Evolutionary conservation across 2,329 filamentous ascomycete species (phyloP), one percentile per base, ranked within the genome.

Genomic region (Scortechinia acanthostroma): DNA sequence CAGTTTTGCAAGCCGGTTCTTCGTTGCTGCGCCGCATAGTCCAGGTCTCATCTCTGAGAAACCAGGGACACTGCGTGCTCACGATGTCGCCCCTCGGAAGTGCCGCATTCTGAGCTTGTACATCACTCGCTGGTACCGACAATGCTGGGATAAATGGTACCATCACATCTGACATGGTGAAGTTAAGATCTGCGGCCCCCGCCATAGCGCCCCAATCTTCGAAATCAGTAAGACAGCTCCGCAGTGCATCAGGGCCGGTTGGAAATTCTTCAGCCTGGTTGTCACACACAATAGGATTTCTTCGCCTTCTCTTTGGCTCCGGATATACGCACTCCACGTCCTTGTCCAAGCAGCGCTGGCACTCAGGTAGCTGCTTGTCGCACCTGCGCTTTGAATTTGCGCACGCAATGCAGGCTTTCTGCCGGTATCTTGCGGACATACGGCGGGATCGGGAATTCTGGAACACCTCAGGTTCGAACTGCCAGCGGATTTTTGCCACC

Each of bases 381-480:
- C 44, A 46, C 42, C 44, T 44, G 16, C 44, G 44, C 6, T 46
- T 46, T 19, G 44, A 46, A 44, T 14, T 37, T 46, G 44, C 44
- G 44, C 44, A 46, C 35, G 42, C 19, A 43, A 44, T 46, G 35
- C 44, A 46, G 30, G 44, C 44, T 44, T 46, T 46, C 35, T 46
- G 44, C n/a, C 25, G n/a, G n/a, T n/a, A n/a, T n/a, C n/a, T n/a
- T n/a, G n/a, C n/a, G n/a, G n/a, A n/a, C n/a, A n/a, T n/a, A n/a
- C n/a, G n/a, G n/a, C n/a, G n/a, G n/a, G n/a, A n/a, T n/a, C n/a
- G n/a, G n/a, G n/a, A n/a, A n/a, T n/a, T n/a, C n/a, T n/a, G n/a
- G n/a, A n/a, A n/a, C n/a, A n/a, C n/a, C n/a, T n/a, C n/a, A n/a
- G n/a, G n/a, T n/a, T n/a, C n/a, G n/a, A n/a, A n/a, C n/a, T n/a